Percentiles rank a stretch among this genome's conserved stretches.
These are phyloP conservation scores for Russula emetica DNA, from an alignment of 768 basidiomycete genomes.

Conservation along the genomic window DNA sequence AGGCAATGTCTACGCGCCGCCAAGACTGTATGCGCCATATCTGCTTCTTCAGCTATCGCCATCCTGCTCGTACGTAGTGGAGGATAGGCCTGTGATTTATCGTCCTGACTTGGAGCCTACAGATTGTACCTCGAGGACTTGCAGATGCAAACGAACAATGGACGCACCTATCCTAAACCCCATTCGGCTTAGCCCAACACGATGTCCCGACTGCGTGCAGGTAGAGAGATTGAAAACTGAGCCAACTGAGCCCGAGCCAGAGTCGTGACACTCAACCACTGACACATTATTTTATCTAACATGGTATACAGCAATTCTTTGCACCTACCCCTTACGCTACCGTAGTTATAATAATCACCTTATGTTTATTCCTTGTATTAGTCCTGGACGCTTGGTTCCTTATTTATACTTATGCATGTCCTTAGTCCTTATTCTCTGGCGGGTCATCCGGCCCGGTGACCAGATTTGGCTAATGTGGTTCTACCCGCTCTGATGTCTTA, in stretches of 20 bases:
- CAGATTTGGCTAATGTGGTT: not conserved
- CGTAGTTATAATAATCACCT: slow-evolving; percentile 1
- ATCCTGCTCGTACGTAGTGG: slow-evolving; percentile 26
- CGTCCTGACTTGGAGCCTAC: not conserved
- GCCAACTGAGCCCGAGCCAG: not conserved
- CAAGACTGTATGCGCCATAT: slow-evolving; percentile 29
- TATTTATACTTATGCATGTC: slow-evolving; percentile 2
- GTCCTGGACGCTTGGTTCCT: not conserved
- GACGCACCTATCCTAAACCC: slow-evolving; percentile 30
- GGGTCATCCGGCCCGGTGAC: not conserved
- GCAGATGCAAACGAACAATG: slow-evolving; percentile 29
- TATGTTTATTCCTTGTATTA: slow-evolving; percentile 25
- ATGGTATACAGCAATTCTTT: not conserved
- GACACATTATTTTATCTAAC: not conserved
- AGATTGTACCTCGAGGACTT: slow-evolving; percentile 23
- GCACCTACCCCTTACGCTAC: not conserved
- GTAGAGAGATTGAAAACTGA: slow-evolving; percentile 2
- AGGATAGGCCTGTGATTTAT: not conserved
- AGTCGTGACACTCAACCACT: slow-evolving; percentile 1
- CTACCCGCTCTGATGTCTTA: not conserved
- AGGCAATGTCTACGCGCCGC: slow-evolving; percentile 31
- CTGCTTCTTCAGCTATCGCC: slow-evolving; percentile 31
- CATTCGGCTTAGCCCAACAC: slow-evolving; percentile 30
- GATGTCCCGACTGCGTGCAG: slow-evolving; percentile 27
- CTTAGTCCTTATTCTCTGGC: not conserved